phyloP scores from a whole-genome alignment of 2,329 filamentous ascomycete genomes.

The Fusarium denticulatum region DNA sequence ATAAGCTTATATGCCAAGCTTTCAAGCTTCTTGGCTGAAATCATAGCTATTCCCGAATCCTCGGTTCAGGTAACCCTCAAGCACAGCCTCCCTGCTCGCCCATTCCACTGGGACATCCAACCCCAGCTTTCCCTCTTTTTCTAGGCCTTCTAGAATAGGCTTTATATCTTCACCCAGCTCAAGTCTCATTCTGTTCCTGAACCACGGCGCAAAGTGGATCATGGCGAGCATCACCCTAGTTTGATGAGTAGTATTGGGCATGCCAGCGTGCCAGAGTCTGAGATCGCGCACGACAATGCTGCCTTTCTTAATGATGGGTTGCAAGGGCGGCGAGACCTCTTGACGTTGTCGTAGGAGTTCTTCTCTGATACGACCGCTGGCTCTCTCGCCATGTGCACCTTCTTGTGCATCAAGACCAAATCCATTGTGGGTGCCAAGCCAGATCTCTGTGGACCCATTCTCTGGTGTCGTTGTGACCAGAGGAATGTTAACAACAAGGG shows the following conservation, averaged over 20 bases:
- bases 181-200: constrained; percentile 65
- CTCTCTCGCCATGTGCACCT: constrained; percentile 60
- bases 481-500: constrained; percentile 64
- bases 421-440: constrained; percentile 63
- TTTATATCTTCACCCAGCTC: constrained; percentile 62
- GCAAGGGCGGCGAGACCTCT: constrained; percentile 54
- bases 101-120: constrained; percentile 64
- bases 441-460: constrained; percentile 68
- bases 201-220: constrained; percentile 69
- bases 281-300: constrained; percentile 68
- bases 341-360: constrained; percentile 52
- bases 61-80: constrained; percentile 61
- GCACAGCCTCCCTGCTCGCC: constrained; percentile 53
- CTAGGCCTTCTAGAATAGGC: constrained; percentile 56
- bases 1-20: constrained; percentile 24
- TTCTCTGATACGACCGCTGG: constrained; percentile 60
- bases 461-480: constrained; percentile 60
- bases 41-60: constrained; percentile 71
- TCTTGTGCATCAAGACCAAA: constrained; percentile 54
- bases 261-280: constrained; percentile 71
- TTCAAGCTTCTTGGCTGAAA: constrained; percentile 59
- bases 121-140: constrained; percentile 46
- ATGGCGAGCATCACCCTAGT: constrained; percentile 68
- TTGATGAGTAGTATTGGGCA: constrained; percentile 64
- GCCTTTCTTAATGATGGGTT: constrained; percentile 63